Evolutionary conservation across 1,139 yeast genomes (phyloP).

Genomic region (Yamadazyma epiphylla): DNA sequence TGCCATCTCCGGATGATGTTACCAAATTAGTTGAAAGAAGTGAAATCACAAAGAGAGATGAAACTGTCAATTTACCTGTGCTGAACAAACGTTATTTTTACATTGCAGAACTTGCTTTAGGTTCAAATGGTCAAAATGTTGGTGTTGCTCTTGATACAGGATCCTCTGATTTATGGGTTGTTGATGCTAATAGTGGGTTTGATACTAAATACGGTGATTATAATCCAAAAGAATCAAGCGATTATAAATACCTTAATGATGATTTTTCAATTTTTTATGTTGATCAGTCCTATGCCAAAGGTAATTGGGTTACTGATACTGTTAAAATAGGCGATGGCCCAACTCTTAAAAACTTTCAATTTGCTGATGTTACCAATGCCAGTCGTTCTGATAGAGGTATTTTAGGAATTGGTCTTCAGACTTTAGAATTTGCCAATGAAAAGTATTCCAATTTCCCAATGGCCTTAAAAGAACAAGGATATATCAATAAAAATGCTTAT

Average conservation of each 20-base stretch:
- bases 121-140: conserved; percentile 27
- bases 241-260: conserved; percentile 31
- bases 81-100: conserved; percentile 47
- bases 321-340: conserved; percentile 13
- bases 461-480: conserved; percentile 18
- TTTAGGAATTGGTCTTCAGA: conserved; percentile 38
- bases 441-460: conserved; percentile 19
- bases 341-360: conserved; percentile 35
- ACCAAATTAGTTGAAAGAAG: conserved; percentile 28
- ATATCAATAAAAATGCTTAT: conserved; percentile 19
- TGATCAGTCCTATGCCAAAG: conserved; percentile 29
- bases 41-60: conserved; percentile 25
- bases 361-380: conserved; percentile 43
- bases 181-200: conserved; percentile 12
- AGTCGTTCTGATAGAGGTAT: conserved; percentile 42
- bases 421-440: conserved; percentile 1
- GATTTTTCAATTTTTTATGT: conserved; percentile 53
- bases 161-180: conserved; percentile 46
- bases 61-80: conserved; percentile 28
- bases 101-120: conserved; percentile 36
- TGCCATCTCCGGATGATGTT: neutral
- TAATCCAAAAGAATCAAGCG: conserved; percentile 12
- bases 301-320: conserved; percentile 64
- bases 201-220: conserved; percentile 9
- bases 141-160: conserved; percentile 43